These are phyloP conservation scores for Yarrowia osloensis DNA, from an alignment of 805 yeast species.

Conservation along the genomic window DNA sequence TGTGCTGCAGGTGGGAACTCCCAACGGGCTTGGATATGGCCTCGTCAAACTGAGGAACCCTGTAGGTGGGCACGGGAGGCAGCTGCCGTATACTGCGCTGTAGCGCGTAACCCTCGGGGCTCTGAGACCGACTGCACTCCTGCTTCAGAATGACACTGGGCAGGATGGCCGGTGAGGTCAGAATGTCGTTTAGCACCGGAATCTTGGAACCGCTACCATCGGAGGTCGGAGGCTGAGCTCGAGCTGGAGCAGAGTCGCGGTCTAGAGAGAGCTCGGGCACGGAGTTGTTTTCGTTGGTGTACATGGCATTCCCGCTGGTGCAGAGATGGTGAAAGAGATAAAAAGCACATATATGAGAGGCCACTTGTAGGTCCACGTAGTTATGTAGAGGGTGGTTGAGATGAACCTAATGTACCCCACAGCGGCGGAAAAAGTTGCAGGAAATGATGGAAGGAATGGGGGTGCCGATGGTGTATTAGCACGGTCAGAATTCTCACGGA, in stretches of 20 bases:
- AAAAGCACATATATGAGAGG: conserved; percentile 19
- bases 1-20: neutral
- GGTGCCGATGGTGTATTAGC: no score
- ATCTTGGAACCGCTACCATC: neutral
- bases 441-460: neutral
- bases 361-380: conserved; percentile 7
- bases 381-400: conserved; percentile 17
- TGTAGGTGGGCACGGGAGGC: conserved; percentile 3
- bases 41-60: conserved; percentile 2
- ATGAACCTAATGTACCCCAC: conserved; percentile 31
- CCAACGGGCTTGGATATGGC: neutral
- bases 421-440: conserved; percentile 30
- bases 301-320: conserved; percentile 13
- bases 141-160: conserved; percentile 24
- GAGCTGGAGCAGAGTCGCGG: neutral
- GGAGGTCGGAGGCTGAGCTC: neutral
- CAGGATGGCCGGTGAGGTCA: conserved; percentile 17
- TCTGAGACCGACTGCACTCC: conserved; percentile 27
- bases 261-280: conserved; percentile 27
- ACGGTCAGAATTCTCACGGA: no score
- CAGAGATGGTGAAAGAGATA: conserved; percentile 5
- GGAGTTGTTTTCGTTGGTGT: conserved; percentile 26
- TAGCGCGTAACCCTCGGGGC: conserved; percentile 29
- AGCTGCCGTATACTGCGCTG: neutral
- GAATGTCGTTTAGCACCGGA: neutral